These are phyloP conservation scores for Protea cynaroides DNA, from an alignment of 164 flowering plant species.

Conservation along the genomic window DNA sequence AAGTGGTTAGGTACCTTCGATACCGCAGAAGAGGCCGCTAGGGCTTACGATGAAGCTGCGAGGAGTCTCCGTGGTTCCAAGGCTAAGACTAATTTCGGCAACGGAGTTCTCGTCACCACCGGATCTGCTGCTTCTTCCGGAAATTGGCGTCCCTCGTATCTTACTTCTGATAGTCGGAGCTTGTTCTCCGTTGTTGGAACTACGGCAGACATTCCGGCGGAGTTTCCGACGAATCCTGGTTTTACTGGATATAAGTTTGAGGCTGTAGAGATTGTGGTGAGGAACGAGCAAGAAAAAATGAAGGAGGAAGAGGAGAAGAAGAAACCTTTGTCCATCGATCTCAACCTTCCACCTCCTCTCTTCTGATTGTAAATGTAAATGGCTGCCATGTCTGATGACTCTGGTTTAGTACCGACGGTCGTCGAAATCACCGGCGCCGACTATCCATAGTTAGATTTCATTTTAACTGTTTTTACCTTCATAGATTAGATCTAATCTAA, in stretches of 20 bases:
- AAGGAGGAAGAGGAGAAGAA: slow-evolving; percentile 21
- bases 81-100: slow-evolving; percentile 49
- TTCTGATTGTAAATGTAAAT: slow-evolving; percentile 16
- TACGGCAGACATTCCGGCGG: neutral
- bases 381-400: slow-evolving; percentile 2
- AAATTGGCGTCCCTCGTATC: slow-evolving; percentile 7
- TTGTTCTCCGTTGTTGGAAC: slow-evolving; percentile 1
- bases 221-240: slow-evolving; percentile 15
- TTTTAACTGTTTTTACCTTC: too few species aligned
- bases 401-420: neutral
- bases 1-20: slow-evolving; percentile 52
- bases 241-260: slow-evolving; percentile 29
- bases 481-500: too few species aligned
- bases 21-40: too few species aligned
- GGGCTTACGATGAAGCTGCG: slow-evolving; percentile 21
- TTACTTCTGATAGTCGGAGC: slow-evolving; percentile 11
- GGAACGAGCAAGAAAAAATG: slow-evolving; percentile 22
- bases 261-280: slow-evolving; percentile 24
- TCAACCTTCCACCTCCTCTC: slow-evolving; percentile 45
- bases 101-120: slow-evolving; percentile 3
- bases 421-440: too few species aligned
- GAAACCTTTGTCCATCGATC: slow-evolving; percentile 44
- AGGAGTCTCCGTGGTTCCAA: slow-evolving; percentile 42
- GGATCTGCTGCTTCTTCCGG: neutral
- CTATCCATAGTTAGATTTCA: too few species aligned